Evolutionary conservation across 2,329 filamentous ascomycete species (phyloP), one percentile per base, ranked within the genome.

Genomic region (Botrytis fragariae): DNA sequence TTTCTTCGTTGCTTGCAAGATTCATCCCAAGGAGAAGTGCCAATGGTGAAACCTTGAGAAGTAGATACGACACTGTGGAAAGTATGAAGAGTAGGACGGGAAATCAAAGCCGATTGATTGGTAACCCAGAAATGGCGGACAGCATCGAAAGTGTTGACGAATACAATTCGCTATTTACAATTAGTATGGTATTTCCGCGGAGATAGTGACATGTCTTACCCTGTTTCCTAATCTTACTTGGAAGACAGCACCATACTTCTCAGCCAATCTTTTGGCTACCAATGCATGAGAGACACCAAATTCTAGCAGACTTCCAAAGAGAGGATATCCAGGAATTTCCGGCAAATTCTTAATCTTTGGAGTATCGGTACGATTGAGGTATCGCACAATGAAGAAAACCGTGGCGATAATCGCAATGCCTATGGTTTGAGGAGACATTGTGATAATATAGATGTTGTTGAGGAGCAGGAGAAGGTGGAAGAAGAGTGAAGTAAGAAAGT

Each of bases 11-110:
- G 85, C 81, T 95, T 95, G 83, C 92, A 93, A 3, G 90, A 93
- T 69, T 94, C 92, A 75, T 95, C 92, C 91, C 93, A 96, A 0
- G 93, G 93, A 0, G 92, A 94, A 0, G 93, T 94, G 1, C 93
- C 93, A 74, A 96, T 94, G 0, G 93, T 95, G 82, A 94, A 92
- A 9, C 92, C 92, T 77, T 94, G 91, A 0, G 91, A 93, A 48
- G 86, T 89, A 1, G 92, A 94, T 4, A 94, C 91, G 6, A 95
- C 91, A 8, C 87, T 92, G 82, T 95, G 93, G 81, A 95, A 95
- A 0, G 93, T 95, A 81, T 95, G 92, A 65, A 94, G 88, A 37
- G 86, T 93, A 0, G 93, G 93, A 2, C 93, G 88, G 0, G 92
- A 94, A 78, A 94, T 93, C 73, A 95, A 84, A 0, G 92, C 87